A percentile compares a stretch with the other conserved stretches of the same genome.
phyloP scores from a whole-genome alignment of 1,284 basidiomycete species.

The Sanghuangporus weigelae region DNA sequence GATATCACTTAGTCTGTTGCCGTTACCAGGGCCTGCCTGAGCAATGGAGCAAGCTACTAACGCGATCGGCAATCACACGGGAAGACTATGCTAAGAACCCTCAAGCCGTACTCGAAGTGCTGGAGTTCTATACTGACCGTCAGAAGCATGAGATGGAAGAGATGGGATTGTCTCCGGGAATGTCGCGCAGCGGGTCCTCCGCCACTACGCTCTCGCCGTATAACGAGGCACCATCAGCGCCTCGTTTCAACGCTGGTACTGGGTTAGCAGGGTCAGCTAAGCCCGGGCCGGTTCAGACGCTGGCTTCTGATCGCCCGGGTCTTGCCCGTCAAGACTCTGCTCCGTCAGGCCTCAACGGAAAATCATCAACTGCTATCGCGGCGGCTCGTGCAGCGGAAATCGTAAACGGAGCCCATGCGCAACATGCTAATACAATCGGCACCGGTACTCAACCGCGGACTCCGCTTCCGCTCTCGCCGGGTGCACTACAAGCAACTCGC shows the following conservation, averaged over 20 bases:
- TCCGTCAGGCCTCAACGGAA: slow-evolving; percentile 42
- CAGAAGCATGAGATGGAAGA: slow-evolving; percentile 90
- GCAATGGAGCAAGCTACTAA: slow-evolving; percentile 94
- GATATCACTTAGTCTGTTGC: slow-evolving; percentile 5
- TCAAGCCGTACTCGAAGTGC: slow-evolving; percentile 94
- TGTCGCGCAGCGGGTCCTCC: slow-evolving; percentile 26
- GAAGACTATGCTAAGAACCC: slow-evolving; percentile 98
- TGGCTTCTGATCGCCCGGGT: slow-evolving; percentile 33
- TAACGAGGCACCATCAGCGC: slow-evolving; percentile 40
- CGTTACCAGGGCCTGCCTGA: slow-evolving; percentile 81
- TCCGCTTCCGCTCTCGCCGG: slow-evolving; percentile 33
- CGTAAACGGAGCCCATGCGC: slow-evolving; percentile 53
- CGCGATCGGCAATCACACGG: slow-evolving; percentile 93
- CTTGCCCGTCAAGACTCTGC: slow-evolving; percentile 57
- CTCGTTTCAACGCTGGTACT: slow-evolving; percentile 81
- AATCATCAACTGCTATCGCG: slow-evolving; percentile 36
- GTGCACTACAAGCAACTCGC: slow-evolving; percentile 38
- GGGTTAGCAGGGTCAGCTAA: slow-evolving; percentile 68
- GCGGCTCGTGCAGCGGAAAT: slow-evolving; percentile 58
- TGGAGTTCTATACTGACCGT: slow-evolving; percentile 98
- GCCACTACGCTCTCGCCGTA: slow-evolving; percentile 29
- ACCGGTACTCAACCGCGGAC: slow-evolving; percentile 33
- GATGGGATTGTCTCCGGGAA: slow-evolving; percentile 31
- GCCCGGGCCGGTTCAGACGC: slow-evolving; percentile 33
- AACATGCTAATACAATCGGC: slow-evolving; percentile 36